These are phyloP conservation scores for Aspergillus homomorphus DNA, from an alignment of 495 filamentous ascomycete species.

Conservation along the genomic window DNA sequence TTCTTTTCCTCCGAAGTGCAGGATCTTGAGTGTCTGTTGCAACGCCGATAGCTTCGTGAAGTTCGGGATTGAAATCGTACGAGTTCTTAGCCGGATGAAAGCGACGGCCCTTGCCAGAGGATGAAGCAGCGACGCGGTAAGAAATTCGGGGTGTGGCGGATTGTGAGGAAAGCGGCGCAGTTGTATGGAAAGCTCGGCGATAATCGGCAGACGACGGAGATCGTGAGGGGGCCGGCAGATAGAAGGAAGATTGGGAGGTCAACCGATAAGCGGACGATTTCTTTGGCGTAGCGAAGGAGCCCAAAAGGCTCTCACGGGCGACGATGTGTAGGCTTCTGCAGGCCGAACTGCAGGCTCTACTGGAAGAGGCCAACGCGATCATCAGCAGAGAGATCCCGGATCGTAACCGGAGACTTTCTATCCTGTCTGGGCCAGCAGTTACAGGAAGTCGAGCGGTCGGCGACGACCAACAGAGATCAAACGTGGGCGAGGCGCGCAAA, in stretches of 20 bases:
- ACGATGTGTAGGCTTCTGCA: constrained; percentile 38
- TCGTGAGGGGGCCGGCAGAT: constrained; percentile 10
- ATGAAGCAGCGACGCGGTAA: constrained; percentile 53
- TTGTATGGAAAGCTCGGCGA: constrained; percentile 30
- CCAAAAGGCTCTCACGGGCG: constrained; percentile 23
- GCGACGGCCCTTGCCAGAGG: constrained; percentile 71
- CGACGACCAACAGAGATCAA: background rate
- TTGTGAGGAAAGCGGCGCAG: constrained; percentile 14
- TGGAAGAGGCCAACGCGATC: constrained; percentile 29
- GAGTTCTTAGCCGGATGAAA: constrained; percentile 69
- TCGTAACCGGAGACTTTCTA: constrained; percentile 11
- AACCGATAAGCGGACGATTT: constrained; percentile 11
- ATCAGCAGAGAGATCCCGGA: constrained; percentile 19
- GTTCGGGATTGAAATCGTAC: constrained; percentile 72
- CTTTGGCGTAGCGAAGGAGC: constrained; percentile 12
- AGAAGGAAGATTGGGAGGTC: constrained; percentile 4
- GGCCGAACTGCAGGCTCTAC: constrained; percentile 41
- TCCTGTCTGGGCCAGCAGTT: constrained; percentile 13
- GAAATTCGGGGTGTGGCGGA: constrained; percentile 32
- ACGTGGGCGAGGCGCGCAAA: background rate
- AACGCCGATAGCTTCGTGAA: constrained; percentile 49
- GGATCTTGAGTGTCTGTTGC: constrained; percentile 41
- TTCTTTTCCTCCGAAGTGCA: constrained; percentile 31
- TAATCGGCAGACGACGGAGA: background rate
- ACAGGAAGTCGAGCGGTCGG: background rate